These are phyloP conservation scores for Hypoxylon perforatum DNA, from an alignment of 495 filamentous ascomycete genomes.

Conservation along the genomic window DNA sequence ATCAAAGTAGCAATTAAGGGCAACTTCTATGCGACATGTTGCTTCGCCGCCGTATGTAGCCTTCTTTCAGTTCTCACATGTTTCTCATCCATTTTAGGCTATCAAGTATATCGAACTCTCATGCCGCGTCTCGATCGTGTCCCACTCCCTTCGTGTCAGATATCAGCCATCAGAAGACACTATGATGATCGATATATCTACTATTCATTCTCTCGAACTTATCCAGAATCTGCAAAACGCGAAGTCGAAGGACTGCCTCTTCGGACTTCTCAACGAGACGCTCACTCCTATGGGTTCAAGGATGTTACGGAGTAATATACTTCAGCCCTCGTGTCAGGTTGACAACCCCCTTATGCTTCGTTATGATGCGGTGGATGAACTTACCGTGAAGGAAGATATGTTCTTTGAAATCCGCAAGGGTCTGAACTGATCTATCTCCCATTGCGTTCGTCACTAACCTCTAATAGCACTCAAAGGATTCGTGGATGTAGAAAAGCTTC, in stretches of 20 bases:
- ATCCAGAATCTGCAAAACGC: conserved; percentile 85
- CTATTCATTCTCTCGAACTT: conserved; percentile 85
- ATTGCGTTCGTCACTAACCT: conserved; percentile 21
- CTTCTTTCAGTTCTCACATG: neutral
- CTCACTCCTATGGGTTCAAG: conserved; percentile 88
- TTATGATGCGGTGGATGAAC: conserved; percentile 86
- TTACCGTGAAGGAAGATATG: conserved; percentile 86
- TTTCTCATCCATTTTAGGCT: conserved; percentile 60
- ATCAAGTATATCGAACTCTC: conserved; percentile 83
- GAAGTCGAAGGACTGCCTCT: conserved; percentile 81
- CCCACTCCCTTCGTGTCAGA: conserved; percentile 83
- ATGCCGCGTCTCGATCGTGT: conserved; percentile 68
- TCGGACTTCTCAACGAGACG: conserved; percentile 85
- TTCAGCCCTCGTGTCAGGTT: conserved; percentile 86
- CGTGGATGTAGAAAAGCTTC: conserved; percentile 74
- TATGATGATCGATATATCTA: conserved; percentile 93
- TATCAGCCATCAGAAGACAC: conserved; percentile 90
- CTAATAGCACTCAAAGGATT: conserved; percentile 74
- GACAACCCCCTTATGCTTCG: conserved; percentile 69
- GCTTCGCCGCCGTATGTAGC: conserved; percentile 81
- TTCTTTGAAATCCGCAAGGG: conserved; percentile 80
- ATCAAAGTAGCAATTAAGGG: conserved; percentile 80
- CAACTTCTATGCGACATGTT: conserved; percentile 92
- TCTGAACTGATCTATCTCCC: conserved; percentile 33
- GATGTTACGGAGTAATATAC: conserved; percentile 80